These are phyloP conservation scores for Pouteria glomerata DNA, from an alignment of 148 eudicot genomes.

Conservation along the genomic window DNA sequence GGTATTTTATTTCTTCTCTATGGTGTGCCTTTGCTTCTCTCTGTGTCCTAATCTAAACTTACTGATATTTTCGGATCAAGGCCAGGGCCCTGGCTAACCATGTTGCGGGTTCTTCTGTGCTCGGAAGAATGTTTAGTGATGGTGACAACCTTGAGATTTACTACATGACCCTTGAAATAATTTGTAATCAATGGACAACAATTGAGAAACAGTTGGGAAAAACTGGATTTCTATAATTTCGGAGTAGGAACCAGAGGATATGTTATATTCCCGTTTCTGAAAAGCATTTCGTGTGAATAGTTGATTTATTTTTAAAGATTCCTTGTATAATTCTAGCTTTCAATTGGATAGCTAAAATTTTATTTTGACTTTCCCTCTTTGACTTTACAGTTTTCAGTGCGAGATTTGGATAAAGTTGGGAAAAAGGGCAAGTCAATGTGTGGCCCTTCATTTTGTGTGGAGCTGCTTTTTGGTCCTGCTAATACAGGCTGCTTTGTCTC, in stretches of 20 bases:
- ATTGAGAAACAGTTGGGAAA: not conserved
- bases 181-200: not conserved
- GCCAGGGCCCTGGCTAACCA: too few species aligned
- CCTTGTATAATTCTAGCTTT: not conserved
- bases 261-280: not conserved
- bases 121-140: too few species aligned
- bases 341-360: not conserved
- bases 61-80: not conserved
- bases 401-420: conserved; percentile 50
- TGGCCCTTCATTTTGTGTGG: conserved; percentile 50
- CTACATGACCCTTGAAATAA: not conserved
- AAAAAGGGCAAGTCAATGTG: conserved; percentile 43
- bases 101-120: too few species aligned
- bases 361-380: not conserved
- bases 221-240: not conserved
- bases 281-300: not conserved
- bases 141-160: too few species aligned
- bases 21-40: not conserved
- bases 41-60: not conserved
- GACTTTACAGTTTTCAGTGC: conserved; percentile 30
- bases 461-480: conserved; percentile 48
- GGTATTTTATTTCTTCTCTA: conserved; percentile 22
- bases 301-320: not conserved
- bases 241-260: not conserved
- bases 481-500: conserved; percentile 20